Percentiles rank a stretch among this genome's conserved stretches.
These are phyloP conservation scores for Candida sp. DNA, from an alignment of 1,139 yeast species.

Conservation along the genomic window DNA sequence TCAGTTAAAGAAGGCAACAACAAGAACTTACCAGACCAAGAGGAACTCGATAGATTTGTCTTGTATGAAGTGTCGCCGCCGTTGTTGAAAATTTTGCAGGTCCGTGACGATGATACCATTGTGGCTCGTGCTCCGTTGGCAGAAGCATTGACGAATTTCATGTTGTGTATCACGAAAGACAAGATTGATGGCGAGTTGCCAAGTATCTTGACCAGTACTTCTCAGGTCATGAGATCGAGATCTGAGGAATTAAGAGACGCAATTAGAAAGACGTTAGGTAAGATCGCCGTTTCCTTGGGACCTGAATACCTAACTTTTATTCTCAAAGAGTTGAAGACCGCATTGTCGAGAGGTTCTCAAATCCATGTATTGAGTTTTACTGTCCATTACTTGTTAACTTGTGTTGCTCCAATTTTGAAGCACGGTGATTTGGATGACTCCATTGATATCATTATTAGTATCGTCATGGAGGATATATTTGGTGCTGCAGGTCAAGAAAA, in stretches of 20 bases:
- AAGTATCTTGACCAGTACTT: conserved; percentile 79
- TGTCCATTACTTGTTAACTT: conserved; percentile 70
- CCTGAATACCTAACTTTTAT: conserved; percentile 75
- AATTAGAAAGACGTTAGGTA: conserved; percentile 76
- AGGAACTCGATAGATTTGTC: conserved; percentile 57
- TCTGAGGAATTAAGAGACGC: conserved; percentile 91
- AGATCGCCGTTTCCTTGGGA: conserved; percentile 69
- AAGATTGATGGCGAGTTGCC: conserved; percentile 68
- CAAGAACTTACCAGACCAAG: conserved; percentile 35
- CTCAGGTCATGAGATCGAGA: conserved; percentile 87
- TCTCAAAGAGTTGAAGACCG: conserved; percentile 75
- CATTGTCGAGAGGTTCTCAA: conserved; percentile 90
- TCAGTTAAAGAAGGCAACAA: conserved; percentile 23
- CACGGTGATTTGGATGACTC: conserved; percentile 84
- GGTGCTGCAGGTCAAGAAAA: conserved; percentile 96
- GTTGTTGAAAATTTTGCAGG: conserved; percentile 59
- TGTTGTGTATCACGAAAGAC: conserved; percentile 65
- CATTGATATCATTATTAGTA: conserved; percentile 61
- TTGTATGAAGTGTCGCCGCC: conserved; percentile 65
- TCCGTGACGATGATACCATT: conserved; percentile 79
- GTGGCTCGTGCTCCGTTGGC: conserved; percentile 79
- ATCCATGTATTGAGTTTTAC: conserved; percentile 93
- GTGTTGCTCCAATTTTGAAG: conserved; percentile 47
- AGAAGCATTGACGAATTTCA: conserved; percentile 77
- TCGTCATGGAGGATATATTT: conserved; percentile 91